A percentile compares a stretch with the other conserved stretches of the same genome.
phyloP scores from a whole-genome alignment of 306 rosid genomes.

The Gleditsia sinensis region DNA sequence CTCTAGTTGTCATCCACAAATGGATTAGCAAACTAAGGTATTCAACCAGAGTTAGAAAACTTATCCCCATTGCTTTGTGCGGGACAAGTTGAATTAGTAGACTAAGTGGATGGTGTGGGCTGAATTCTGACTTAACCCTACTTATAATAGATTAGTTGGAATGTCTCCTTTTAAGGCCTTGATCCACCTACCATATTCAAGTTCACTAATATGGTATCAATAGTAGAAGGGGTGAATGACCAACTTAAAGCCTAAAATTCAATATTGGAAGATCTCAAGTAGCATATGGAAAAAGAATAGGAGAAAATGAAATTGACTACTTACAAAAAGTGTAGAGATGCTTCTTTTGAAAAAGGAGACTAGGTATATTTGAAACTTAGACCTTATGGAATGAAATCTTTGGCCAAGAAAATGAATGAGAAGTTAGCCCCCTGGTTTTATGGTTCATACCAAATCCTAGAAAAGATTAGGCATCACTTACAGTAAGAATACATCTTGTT shows the following conservation, averaged over 20 bases:
- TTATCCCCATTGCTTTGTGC: background rate
- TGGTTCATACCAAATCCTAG: background rate
- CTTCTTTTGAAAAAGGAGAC: background rate
- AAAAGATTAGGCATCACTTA: background rate
- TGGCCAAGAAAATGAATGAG: background rate
- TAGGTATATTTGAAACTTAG: background rate
- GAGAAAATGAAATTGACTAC: rapidly evolving
- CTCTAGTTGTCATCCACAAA: background rate
- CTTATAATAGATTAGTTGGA: background rate
- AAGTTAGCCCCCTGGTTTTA: background rate
- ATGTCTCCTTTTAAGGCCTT: background rate
- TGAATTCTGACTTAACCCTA: background rate
- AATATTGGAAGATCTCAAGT: rapidly evolving
- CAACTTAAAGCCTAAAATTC: background rate
- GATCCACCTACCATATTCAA: background rate
- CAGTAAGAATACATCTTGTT: no score
- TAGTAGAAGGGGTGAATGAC: background rate
- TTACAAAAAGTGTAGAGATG: background rate
- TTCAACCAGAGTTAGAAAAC: background rate
- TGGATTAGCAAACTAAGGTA: background rate
- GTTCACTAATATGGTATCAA: no score
- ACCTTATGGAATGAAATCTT: background rate
- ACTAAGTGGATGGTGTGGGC: background rate
- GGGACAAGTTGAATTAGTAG: background rate
- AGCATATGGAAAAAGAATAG: no score